phyloP scores from a whole-genome alignment of 805 yeast genomes.

The Cyberlindnera petersonii region DNA sequence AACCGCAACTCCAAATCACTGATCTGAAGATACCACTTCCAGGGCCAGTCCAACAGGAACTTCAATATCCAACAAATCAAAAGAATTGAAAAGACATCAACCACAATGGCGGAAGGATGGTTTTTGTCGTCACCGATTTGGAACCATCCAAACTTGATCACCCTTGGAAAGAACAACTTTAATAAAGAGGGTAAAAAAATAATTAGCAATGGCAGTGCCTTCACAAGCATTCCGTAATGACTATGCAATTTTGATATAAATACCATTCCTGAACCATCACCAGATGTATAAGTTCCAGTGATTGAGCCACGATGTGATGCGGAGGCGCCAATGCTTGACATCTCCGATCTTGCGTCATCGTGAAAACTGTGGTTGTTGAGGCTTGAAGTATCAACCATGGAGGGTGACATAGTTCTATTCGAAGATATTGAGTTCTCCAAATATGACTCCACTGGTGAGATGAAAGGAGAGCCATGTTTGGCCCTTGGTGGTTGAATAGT shows the following conservation, averaged over 20 bases:
- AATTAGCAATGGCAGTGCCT: constrained; percentile 18
- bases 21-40: constrained; percentile 36
- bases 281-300: neutral
- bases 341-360: constrained; percentile 11
- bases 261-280: constrained; percentile 4
- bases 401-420: no score
- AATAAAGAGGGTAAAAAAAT: constrained; percentile 21
- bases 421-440: neutral
- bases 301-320: constrained; percentile 5
- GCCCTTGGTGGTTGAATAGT: neutral
- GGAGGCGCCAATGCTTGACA: constrained; percentile 3
- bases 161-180: constrained; percentile 18
- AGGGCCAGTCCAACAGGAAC: constrained; percentile 39
- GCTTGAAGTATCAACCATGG: neutral
- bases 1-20: constrained; percentile 16
- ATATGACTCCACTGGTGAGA: constrained; percentile 1
- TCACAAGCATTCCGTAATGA: constrained; percentile 16
- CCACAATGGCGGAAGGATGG: constrained; percentile 24
- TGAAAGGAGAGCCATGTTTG: neutral
- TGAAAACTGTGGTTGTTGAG: neutral
- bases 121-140: constrained; percentile 13
- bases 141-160: constrained; percentile 10
- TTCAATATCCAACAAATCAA: constrained; percentile 34
- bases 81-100: constrained; percentile 32
- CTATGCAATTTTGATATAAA: constrained; percentile 10